These are phyloP conservation scores for Stropharia rugosoannulata DNA, from an alignment of 768 basidiomycete species.

Conservation along the genomic window DNA sequence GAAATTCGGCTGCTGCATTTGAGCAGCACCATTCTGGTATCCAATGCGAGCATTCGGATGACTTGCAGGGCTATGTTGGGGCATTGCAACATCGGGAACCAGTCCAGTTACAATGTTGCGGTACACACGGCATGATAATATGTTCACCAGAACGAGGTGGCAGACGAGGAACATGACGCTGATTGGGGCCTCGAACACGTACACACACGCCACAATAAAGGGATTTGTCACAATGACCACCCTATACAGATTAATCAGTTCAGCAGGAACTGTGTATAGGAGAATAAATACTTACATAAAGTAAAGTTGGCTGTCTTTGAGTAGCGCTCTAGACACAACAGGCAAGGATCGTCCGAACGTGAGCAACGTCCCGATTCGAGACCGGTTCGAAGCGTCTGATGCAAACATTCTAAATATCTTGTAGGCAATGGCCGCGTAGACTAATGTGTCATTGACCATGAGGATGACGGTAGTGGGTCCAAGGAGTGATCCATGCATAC, in stretches of 20 bases:
- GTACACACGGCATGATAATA: conserved; percentile 11
- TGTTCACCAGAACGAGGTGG: conserved; percentile 13
- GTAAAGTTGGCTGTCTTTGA: conserved; percentile 27
- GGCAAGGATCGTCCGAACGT: conserved; percentile 19
- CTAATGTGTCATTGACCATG: conserved; percentile 26
- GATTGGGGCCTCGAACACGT: neutral
- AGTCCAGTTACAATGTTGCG: conserved; percentile 7
- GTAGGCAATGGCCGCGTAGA: conserved; percentile 31
- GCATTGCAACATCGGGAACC: neutral
- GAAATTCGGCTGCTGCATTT: too few relatives aligned
- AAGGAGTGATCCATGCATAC: conserved; percentile 11
- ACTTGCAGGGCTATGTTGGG: neutral
- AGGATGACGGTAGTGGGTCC: conserved; percentile 19
- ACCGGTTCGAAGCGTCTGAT: neutral
- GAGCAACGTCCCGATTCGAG: neutral
- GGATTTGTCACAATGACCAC: conserved; percentile 12
- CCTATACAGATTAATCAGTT: neutral
- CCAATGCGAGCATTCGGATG: neutral
- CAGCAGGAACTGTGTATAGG: neutral
- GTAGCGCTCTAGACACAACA: conserved; percentile 2
- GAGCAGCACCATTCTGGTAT: too few relatives aligned
- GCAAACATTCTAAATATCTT: conserved; percentile 18
- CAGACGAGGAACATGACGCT: conserved; percentile 11
- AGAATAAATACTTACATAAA: conserved; percentile 12
- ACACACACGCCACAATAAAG: conserved; percentile 4